These are phyloP conservation scores for Taphrina wiesneri DNA, from an alignment of 1,139 yeast genomes.

Conservation along the genomic window DNA sequence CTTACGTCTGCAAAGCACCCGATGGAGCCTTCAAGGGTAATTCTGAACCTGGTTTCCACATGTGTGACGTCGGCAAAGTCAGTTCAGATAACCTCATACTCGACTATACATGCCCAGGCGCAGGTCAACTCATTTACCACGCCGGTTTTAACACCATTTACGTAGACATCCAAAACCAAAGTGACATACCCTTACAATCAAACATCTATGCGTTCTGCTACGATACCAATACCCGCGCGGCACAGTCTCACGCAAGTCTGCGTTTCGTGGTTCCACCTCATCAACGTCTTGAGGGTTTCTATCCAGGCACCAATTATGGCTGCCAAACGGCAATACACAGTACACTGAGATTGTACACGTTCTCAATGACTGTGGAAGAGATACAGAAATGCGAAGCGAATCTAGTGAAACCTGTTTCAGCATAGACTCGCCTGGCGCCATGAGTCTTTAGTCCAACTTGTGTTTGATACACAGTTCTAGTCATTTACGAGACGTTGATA, in stretches of 20 bases:
- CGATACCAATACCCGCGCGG: neutral
- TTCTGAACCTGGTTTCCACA: neutral
- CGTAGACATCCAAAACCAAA: neutral
- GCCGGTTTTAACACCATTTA: neutral
- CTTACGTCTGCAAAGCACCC: neutral
- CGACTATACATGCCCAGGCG: neutral
- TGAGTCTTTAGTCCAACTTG: too few species aligned
- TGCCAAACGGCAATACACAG: neutral
- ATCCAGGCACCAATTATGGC: neutral
- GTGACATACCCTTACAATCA: neutral
- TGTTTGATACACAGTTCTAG: too few species aligned
- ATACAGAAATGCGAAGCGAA: neutral
- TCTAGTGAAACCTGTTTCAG: neutral
- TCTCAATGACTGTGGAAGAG: neutral
- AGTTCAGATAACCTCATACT: neutral
- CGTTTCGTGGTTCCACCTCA: neutral
- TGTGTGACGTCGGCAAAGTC: neutral
- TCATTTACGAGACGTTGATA: too few species aligned
- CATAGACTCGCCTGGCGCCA: too few species aligned
- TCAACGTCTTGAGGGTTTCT: neutral
- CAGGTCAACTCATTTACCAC: neutral
- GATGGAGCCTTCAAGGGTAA: neutral
- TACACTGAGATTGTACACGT: neutral
- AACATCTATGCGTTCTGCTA: constrained; percentile 3
- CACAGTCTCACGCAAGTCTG: neutral